Conservation (phyloP, 495 filamentous ascomycete genomes). For the Terfezia boudieri region DNA sequence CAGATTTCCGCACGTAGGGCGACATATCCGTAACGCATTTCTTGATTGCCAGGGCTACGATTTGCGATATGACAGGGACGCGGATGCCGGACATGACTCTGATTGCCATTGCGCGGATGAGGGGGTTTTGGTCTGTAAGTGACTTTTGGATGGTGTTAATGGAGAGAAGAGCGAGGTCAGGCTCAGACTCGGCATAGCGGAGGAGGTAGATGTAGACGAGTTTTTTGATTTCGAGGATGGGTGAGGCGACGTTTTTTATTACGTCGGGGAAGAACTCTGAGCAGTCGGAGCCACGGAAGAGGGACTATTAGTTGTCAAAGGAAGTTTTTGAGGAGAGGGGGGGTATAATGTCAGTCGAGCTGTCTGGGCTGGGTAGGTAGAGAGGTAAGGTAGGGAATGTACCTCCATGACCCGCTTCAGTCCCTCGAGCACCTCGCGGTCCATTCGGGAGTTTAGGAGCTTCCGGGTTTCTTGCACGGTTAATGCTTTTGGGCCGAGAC, state of each 20-base stretch:
- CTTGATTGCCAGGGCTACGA: conserved; percentile 89
- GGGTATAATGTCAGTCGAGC: neutral
- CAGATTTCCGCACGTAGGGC: conserved; percentile 74
- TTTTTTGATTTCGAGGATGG: conserved; percentile 84
- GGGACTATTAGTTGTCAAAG: conserved; percentile 6
- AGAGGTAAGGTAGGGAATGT: neutral
- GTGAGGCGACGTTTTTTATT: conserved; percentile 85
- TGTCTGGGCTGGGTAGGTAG: neutral
- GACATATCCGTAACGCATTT: conserved; percentile 85
- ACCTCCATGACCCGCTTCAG: conserved; percentile 76
- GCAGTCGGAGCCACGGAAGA: conserved; percentile 67
- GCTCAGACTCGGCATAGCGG: conserved; percentile 83
- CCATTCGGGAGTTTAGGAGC: conserved; percentile 79
- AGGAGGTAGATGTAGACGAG: conserved; percentile 95
- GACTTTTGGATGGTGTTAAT: conserved; percentile 99
- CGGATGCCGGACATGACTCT: conserved; percentile 88
- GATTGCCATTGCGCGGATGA: conserved; percentile 73
- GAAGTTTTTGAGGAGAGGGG: neutral
- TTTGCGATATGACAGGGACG: conserved; percentile 95
- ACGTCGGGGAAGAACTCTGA: conserved; percentile 79
- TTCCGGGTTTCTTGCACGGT: conserved; percentile 56
- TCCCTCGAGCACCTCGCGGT: conserved; percentile 80
- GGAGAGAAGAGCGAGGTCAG: conserved; percentile 79
- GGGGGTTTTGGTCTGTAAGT: conserved; percentile 71
- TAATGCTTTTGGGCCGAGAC: conserved; percentile 24